Evolutionary conservation across 106 monocot genomes (phyloP), one percentile per base, ranked within the genome.

Genomic region (Phalaenopsis aphrodite): DNA sequence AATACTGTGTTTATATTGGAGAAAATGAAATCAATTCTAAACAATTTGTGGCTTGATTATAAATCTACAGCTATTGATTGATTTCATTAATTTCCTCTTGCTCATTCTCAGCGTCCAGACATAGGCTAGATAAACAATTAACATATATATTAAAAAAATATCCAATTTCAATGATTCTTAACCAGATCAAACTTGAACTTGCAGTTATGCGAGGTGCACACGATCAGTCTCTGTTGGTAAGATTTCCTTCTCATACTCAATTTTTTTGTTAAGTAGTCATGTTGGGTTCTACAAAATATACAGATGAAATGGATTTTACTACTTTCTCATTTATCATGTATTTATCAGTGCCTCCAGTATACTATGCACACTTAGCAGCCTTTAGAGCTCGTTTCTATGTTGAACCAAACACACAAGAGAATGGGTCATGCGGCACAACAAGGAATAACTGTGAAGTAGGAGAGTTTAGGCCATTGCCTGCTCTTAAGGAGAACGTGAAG

Each of bases 401-500:
- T 88, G 96, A 92, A 56, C 88, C 96, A 1, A 91, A 90, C 42
- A 92, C 87, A 7, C 92, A 92, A 1, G 97, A 94, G 43, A 91
- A 85, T 80, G 94, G 92, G 2, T 97, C 94, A 1, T 79, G 79
- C 9, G 83, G 58, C 21, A 84, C 77, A 0, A 5, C 83, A 7
- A 83, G 87, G 14, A 84, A 82, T 56, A 88, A 80, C 18, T 79
- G 91, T 38, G 75, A 75, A 42, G 81, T 87, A 2, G 86, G 83
- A 7, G 80, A 36, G 75, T 80, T 99, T 4, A 87, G 87, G 75
- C 94, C 98, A 17, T 85, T 99, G 11, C 98, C 98, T 14, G 91
- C 94, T 3, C 81, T 99, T 7, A 94, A 93, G 83, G 98, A 95
- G 52, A 94, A 99, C 64, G 93, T 94, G 11, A 99, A 99, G 91